Percentiles rank a stretch among this genome's conserved stretches.
phyloP scores from a whole-genome alignment of 78 protist species.

The Isochrysis galbana region DNA sequence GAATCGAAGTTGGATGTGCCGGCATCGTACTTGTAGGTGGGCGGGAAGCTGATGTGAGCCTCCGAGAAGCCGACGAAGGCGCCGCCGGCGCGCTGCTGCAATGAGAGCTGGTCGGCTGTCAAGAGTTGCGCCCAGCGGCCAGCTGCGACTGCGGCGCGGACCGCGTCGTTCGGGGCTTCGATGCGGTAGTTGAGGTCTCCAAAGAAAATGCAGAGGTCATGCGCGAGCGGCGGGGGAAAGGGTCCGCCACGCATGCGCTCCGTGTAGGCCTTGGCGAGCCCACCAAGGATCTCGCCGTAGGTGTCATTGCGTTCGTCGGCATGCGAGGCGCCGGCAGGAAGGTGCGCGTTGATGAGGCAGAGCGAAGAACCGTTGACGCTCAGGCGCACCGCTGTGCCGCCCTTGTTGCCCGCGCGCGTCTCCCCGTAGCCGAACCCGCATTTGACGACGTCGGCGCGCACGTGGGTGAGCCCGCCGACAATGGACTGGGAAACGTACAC shows the following conservation, averaged over 20 bases:
- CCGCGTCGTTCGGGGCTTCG: background rate
- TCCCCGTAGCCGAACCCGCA: background rate
- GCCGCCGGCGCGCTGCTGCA: background rate
- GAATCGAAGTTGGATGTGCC: slow-evolving; percentile 68
- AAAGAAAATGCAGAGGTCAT: slow-evolving; percentile 30
- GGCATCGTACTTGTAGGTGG: slow-evolving; percentile 77
- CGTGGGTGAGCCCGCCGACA: background rate
- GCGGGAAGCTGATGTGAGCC: slow-evolving; percentile 43
- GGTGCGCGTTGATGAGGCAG: slow-evolving; percentile 23
- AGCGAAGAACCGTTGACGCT: background rate
- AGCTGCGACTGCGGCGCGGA: background rate
- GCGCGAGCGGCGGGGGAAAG: background rate
- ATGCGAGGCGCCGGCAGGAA: background rate
- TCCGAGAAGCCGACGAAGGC: slow-evolving; percentile 31
- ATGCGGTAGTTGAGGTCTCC: slow-evolving; percentile 75
- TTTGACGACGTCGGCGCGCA: background rate
- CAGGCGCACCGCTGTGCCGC: slow-evolving; percentile 8
- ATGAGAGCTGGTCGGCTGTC: background rate
- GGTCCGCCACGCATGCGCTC: background rate
- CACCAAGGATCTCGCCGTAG: background rate
- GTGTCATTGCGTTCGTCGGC: background rate
- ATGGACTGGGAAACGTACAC: background rate
- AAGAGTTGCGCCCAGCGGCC: background rate
- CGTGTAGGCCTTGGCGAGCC: background rate
- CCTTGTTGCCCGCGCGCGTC: slow-evolving; percentile 23